Evolutionary conservation across 495 filamentous ascomycete species (phyloP), one percentile per base, ranked within the genome.

Genomic region (Penicillium maclennaniae): DNA sequence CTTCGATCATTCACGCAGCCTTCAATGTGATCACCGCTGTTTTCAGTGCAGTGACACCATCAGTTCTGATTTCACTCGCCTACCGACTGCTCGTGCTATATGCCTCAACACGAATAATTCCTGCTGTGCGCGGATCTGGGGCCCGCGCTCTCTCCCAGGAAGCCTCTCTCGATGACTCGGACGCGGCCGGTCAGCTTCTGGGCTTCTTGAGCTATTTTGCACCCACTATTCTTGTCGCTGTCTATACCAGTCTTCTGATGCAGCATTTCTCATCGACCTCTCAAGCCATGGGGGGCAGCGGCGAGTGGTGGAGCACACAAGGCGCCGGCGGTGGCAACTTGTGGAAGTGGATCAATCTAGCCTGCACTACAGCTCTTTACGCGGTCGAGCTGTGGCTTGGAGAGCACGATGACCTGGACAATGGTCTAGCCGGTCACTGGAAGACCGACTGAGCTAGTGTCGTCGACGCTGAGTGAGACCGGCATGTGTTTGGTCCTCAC

Each of bases 241-340:
- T 97, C 21, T 98, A 98, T 65, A 98, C 93, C n/a, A 96, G 91
- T 68, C 76, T 98, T 14, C 67, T 98, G 26, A 87, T 98, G 79
- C 92, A 97, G 69, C 93, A 98, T 67, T 96, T 98, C 60, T 86
- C 87, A 14, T 82, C 82, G 4, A 82, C 83, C 8, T 90, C 79
- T 43, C 68, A 73, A 51, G 75, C 74, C 16, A 82, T 81, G 66
- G 80, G 79, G 31, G 79, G 72, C n/a, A 72, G 70, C 36, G 86
- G 83, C 20, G 89, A 92, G 55, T 95, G 89, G 82, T 96, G 89
- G 89, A 91, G 83, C 34, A 84, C 69, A 25, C 86, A 91, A 61
- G 88, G 86, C 16, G 85, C 87, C 49, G 82, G 84, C 14, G 91
- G 89, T 9, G 87, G 89, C 1, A 92, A 93, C 61, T 75, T 91